Evolutionary conservation across 1,139 yeast genomes (phyloP).

Genomic region (Taphrina deformans): DNA sequence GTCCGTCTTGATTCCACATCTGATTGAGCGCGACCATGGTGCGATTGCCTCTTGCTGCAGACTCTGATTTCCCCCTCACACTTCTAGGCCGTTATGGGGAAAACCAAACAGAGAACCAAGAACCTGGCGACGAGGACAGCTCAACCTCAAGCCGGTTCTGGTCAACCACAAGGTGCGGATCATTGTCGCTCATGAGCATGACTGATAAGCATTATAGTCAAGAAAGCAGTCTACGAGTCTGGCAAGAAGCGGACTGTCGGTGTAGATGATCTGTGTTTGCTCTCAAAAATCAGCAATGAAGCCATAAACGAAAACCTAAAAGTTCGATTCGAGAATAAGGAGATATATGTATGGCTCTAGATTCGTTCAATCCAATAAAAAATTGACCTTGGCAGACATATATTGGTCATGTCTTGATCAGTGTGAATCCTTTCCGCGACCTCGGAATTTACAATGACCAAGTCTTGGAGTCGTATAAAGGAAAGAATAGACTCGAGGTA

Average conservation of each 20-base stretch:
- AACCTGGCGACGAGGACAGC: conserved; percentile 22
- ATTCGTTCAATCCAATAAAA: background rate
- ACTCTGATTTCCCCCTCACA: background rate
- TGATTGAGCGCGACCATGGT: background rate
- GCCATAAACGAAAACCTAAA: conserved; percentile 88
- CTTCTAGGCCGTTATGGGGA: conserved; percentile 19
- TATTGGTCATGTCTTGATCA: conserved; percentile 57
- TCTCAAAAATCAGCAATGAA: conserved; percentile 86
- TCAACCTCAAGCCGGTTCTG: conserved; percentile 17
- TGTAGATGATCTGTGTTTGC: conserved; percentile 86
- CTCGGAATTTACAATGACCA: conserved; percentile 88
- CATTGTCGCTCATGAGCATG: background rate
- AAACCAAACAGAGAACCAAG: conserved; percentile 30
- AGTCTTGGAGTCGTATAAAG: conserved; percentile 72
- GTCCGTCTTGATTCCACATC: background rate
- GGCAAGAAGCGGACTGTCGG: conserved; percentile 94
- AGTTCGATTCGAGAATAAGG: conserved; percentile 82
- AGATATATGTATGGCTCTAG: conserved; percentile 66
- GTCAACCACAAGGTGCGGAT: conserved; percentile 14
- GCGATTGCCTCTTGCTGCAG: background rate
- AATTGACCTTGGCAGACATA: conserved; percentile 38
- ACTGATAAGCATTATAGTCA: conserved; percentile 43
- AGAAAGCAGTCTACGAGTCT: conserved; percentile 88
- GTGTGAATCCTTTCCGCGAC: conserved; percentile 95
- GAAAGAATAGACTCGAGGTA: conserved; percentile 80